Evolutionary conservation across 2,329 filamentous ascomycete genomes (phyloP).

Genomic region (Fusarium pseudonygamai): DNA sequence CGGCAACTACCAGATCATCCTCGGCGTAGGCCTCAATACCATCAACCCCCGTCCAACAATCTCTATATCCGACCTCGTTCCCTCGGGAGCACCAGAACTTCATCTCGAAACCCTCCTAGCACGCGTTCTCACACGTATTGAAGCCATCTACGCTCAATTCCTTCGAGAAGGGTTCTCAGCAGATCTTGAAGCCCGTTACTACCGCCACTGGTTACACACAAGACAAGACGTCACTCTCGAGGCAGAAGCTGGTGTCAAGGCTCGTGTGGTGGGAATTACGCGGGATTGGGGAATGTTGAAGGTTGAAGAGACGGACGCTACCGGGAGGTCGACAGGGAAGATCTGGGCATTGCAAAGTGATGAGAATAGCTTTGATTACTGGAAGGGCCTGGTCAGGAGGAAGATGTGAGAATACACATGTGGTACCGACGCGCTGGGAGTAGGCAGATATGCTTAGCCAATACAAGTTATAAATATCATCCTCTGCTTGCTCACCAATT

Average conservation of each 20-base stretch:
- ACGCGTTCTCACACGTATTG: conserved; percentile 79
- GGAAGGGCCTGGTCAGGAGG: conserved; percentile 83
- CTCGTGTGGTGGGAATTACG: conserved; percentile 86
- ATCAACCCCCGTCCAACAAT: conserved; percentile 87
- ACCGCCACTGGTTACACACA: conserved; percentile 85
- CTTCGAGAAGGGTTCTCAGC: conserved; percentile 77
- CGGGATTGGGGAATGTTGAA: conserved; percentile 88
- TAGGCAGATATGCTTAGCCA: too few species aligned
- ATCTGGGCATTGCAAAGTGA: conserved; percentile 91
- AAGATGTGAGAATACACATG: conserved; percentile 64
- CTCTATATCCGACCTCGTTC: conserved; percentile 79
- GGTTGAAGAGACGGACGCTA: conserved; percentile 81
- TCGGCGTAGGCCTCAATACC: conserved; percentile 88
- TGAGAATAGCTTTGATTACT: conserved; percentile 98
- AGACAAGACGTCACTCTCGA: conserved; percentile 79
- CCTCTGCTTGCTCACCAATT: background rate
- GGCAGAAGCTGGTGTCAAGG: conserved; percentile 77
- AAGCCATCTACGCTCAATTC: conserved; percentile 80
- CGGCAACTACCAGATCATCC: conserved; percentile 82
- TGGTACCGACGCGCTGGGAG: background rate
- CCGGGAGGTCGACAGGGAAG: conserved; percentile 79
- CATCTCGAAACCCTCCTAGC: conserved; percentile 84
- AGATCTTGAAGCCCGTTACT: conserved; percentile 80
- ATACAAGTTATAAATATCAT: fast-evolving
- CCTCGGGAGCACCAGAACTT: conserved; percentile 63